A percentile compares a stretch with the other conserved stretches of the same genome.
Conservation (phyloP, 1,284 basidiomycete genomes). For the Leccinum variabile region DNA sequence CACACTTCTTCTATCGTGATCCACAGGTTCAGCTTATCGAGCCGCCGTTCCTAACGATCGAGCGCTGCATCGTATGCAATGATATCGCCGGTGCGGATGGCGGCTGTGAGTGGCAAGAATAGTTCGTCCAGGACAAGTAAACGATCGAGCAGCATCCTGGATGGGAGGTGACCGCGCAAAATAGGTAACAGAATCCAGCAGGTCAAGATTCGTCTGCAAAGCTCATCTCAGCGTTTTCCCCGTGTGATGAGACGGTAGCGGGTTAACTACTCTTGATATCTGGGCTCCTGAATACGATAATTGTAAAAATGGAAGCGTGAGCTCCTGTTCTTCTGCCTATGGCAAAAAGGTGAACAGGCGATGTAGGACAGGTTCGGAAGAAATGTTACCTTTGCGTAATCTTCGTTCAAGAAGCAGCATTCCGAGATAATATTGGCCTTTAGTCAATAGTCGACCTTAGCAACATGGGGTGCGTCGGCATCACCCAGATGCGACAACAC, state of each 20-base stretch:
- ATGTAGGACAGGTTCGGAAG: neutral
- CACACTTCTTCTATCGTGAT: no score
- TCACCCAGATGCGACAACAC: conserved; percentile 44
- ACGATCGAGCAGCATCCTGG: conserved; percentile 59
- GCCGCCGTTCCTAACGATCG: no score
- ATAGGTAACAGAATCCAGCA: conserved; percentile 90
- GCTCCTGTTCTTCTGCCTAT: conserved; percentile 73
- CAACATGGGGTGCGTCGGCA: conserved; percentile 1
- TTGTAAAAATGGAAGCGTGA: conserved; percentile 79
- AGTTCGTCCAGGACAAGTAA: conserved; percentile 75
- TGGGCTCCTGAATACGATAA: conserved; percentile 65
- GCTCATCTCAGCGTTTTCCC: neutral
- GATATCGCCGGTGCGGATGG: conserved; percentile 79
- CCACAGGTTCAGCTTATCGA: no score
- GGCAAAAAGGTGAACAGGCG: conserved; percentile 1
- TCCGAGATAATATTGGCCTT: conserved; percentile 89
- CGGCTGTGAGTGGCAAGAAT: conserved; percentile 78
- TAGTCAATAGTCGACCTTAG: conserved; percentile 15
- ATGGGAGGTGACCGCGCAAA: conserved; percentile 82
- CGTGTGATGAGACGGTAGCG: neutral
- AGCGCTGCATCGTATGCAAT: conserved; percentile 9
- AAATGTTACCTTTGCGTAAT: conserved; percentile 70
- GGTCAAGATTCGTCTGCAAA: conserved; percentile 75
- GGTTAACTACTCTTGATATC: conserved; percentile 76
- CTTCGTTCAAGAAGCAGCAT: conserved; percentile 94